Evolutionary conservation across 2,329 filamentous ascomycete genomes (phyloP).

Genomic region (Cladophialophora yegresii): DNA sequence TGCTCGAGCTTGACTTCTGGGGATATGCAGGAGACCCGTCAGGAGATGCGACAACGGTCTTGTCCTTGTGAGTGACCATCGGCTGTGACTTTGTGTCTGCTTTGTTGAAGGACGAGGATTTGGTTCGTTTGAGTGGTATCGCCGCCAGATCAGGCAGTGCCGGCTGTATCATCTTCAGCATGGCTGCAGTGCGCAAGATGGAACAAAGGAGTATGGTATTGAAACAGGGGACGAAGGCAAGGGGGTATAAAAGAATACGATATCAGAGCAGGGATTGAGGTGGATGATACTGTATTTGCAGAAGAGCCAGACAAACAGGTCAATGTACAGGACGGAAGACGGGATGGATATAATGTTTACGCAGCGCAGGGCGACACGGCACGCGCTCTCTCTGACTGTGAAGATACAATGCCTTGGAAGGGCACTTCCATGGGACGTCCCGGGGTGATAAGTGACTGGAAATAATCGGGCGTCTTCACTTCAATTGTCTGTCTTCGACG

Average conservation of each 20-base stretch:
- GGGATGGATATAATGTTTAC: not conserved
- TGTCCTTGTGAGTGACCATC: not conserved
- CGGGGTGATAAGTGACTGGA: not conserved
- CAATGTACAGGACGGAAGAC: not conserved
- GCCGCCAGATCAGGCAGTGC: not conserved
- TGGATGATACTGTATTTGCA: not conserved
- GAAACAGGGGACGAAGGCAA: too few species aligned
- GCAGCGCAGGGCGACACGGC: not conserved
- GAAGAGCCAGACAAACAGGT: not conserved
- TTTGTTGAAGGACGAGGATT: not conserved
- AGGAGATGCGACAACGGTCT: not conserved
- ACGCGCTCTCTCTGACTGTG: not conserved
- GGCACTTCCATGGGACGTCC: not conserved
- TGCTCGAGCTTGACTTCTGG: not conserved
- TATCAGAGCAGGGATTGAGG: not conserved
- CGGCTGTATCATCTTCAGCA: not conserved
- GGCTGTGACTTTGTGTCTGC: not conserved
- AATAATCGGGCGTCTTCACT: not conserved
- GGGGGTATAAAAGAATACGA: not conserved
- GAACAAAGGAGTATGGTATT: not conserved
- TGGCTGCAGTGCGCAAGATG: not conserved
- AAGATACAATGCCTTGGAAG: not conserved
- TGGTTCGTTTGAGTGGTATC: not conserved
- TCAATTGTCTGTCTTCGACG: not conserved
- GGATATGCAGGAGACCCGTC: not conserved